Base-by-base conservation (phyloP, 2,329 filamentous ascomycete species). In the Colletotrichum liriopes region DNA sequence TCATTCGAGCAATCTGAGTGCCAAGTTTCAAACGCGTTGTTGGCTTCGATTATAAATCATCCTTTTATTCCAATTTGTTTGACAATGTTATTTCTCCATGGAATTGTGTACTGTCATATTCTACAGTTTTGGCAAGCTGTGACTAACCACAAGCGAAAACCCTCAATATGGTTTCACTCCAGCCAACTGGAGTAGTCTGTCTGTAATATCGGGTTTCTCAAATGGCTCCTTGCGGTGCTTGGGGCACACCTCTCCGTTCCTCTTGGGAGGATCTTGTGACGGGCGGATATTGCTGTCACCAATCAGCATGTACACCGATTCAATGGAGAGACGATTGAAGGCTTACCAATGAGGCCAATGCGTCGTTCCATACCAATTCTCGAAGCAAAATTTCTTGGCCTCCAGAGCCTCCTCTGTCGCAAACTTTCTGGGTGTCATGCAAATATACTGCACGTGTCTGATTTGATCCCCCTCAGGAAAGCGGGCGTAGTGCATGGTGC, bases 391-490 rank as follows among this genome's bases (percentile, higher is more conserved):
- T 35, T 65, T 63, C 62, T 73, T 73, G 14, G 51, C 59, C 37
- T 65, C 69, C 2, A 81, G 69, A 5, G 74, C 74, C 37, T 80
- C 79, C 20, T 66, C 49, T 3, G 76, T 79, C 1, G 83, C 82
- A 51, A 83, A 82, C 49, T 76, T 76, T 1, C 73, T 62, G 0
- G 82, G 82, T 1, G 81, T 82, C 77, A 82, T 79, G 75, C 79
- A 82, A n/a, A 77, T 79, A 71, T 83, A 84, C 65, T 80, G 77
- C 8, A 82, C 79, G 39, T 80, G 75, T 26, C 82, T 77, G 62
- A 83, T 79, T 43, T 79, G 77, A n/a, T 82, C 75, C 14, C 78
- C 79, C 65, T 82, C 79, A 12, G 82, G 79, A 6, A 82, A 70
- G 12, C 75, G 71, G 51, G 79, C 73, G 51, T 74, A 76, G 61